Evolutionary conservation across 1,284 basidiomycete species (phyloP).

Genomic region (Rhodotorula sp.): DNA sequence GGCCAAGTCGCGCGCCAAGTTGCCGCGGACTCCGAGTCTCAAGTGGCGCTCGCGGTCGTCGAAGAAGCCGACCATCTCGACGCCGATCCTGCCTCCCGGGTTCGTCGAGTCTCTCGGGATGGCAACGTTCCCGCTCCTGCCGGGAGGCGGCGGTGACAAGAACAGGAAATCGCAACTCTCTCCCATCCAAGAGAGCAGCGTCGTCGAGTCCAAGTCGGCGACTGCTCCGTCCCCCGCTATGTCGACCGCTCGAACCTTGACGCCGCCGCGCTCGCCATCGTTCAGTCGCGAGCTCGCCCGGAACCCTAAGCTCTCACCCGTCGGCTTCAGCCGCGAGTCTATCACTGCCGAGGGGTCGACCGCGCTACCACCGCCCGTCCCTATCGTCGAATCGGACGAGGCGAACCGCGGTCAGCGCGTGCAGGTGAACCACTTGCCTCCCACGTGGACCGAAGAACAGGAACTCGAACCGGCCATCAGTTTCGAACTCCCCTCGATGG

Average conservation of each 20-base stretch:
- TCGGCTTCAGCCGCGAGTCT: neutral
- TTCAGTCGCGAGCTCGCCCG: neutral
- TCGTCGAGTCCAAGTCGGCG: too few species aligned
- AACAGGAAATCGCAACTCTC: neutral
- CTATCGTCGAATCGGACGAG: neutral
- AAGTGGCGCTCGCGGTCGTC: constrained; percentile 22
- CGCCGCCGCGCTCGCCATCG: neutral
- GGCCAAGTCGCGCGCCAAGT: neutral
- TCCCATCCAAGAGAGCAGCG: neutral
- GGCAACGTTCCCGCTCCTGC: constrained; percentile 35
- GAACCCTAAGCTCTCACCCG: neutral
- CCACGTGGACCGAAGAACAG: neutral
- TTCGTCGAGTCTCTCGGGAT: constrained; percentile 41
- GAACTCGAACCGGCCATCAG: too few species aligned
- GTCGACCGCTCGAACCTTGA: too few species aligned
- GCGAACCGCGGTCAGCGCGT: neutral
- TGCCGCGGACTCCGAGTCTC: constrained; percentile 11
- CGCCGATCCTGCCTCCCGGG: constrained; percentile 37
- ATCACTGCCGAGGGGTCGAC: too few species aligned
- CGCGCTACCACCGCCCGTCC: too few species aligned
- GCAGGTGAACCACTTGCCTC: neutral
- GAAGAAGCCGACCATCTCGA: constrained; percentile 28
- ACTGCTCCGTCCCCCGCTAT: too few species aligned
- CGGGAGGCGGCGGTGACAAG: constrained; percentile 9
- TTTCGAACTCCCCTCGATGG: neutral